Evolutionary conservation across 352 stramenopile genomes (phyloP).

Genomic region (Globisporangium cederbergense): DNA sequence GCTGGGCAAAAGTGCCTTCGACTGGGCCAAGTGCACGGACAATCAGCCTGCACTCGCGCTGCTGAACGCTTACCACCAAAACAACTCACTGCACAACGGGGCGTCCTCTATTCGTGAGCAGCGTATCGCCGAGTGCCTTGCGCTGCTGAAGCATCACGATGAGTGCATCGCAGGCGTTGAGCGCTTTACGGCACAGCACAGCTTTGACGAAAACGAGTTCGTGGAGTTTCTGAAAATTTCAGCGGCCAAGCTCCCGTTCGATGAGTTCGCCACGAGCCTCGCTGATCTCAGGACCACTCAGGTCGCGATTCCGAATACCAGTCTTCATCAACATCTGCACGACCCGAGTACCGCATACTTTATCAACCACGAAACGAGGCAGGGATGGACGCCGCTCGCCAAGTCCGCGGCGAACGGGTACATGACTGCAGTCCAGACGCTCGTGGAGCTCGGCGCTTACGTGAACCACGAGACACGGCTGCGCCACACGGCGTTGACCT

Average conservation of each 20-base stretch:
- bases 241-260: conserved; percentile 15
- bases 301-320: neutral
- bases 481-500: conserved; percentile 68
- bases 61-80: conserved; percentile 31
- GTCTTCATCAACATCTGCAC: neutral
- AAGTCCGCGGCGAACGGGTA: conserved; percentile 61
- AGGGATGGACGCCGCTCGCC: conserved; percentile 67
- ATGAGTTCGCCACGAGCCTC: conserved; percentile 21
- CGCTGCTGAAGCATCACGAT: conserved; percentile 38
- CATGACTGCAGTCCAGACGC: conserved; percentile 26
- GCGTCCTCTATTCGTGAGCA: conserved; percentile 31
- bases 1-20: conserved; percentile 53
- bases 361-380: conserved; percentile 48
- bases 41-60: conserved; percentile 34
- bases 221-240: conserved; percentile 28
- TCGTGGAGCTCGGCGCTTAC: conserved; percentile 43
- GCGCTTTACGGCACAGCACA: conserved; percentile 27
- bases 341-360: conserved; percentile 27
- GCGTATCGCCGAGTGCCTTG: conserved; percentile 32
- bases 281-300: conserved; percentile 20
- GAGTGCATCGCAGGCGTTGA: conserved; percentile 22
- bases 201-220: conserved; percentile 40
- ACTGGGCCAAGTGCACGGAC: conserved; percentile 56
- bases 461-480: conserved; percentile 52
- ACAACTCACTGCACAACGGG: conserved; percentile 32